Base-by-base conservation (phyloP, 2,329 filamentous ascomycete genomes). In the Talaromyces verruculosus region DNA sequence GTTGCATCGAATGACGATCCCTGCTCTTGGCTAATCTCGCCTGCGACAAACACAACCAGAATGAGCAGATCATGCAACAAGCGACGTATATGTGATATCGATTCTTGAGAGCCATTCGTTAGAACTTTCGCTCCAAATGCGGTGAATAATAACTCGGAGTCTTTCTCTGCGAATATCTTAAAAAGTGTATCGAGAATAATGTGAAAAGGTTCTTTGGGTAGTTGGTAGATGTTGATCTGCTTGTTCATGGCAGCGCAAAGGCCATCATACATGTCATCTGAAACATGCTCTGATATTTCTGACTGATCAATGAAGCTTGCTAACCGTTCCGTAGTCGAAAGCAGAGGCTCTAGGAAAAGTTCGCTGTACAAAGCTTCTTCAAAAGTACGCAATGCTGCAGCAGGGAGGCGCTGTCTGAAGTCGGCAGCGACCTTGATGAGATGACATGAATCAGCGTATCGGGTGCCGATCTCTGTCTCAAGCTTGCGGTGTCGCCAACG, bases 41-140 rank as follows among this genome's bases (percentile, higher is more conserved):
- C 89, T 75, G 95, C 90, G 84, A 98, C 90, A 76, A 97, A 93
- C 10, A 95, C 85, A 17, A 96, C 83, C 6, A 99, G 84, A 2
- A 95, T 84, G 2, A 98, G 81, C 66, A 98, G 86, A 73, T 94
- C 92, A 68, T 96, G 88, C 61, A 96, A 87, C 8, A 95, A 83
- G 67, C 87, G 87, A 79, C 88, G 89, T 67, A 91, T 89, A 37
- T 91, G 79, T 61, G 90, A 84, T 6, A 95, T 85, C 13, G 87
- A 89, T 74, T 98, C 93, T 73, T 94, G 90, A 0, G 91, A 88
- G 6, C 92, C 89, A 68, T 88, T 89, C 11, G 96, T 86, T 15
- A 93, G 82, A 1, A 93, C 80, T 70, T 88, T 91, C 47, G 88
- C 86, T 19, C 94, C 94, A 74, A 94, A 93, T 51, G 89, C 85